Evolutionary conservation across 2,329 filamentous ascomycete species (phyloP).

Genomic region (Cordyceps cateniannulata): DNA sequence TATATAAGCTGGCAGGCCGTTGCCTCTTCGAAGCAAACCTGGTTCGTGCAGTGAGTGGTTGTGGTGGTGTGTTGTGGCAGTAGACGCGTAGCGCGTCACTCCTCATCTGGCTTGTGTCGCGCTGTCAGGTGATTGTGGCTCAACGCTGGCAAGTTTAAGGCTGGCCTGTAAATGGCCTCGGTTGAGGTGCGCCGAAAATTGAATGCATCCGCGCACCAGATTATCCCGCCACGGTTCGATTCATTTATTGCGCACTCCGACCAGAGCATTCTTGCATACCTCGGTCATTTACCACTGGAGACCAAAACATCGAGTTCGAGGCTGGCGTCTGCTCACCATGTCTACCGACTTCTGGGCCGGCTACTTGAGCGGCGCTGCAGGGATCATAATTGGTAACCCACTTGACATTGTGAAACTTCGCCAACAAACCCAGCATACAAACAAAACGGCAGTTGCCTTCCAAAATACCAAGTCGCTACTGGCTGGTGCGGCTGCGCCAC

Average conservation of each 20-base stretch:
- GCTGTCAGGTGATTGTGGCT: neutral
- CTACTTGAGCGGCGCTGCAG: conserved; percentile 77
- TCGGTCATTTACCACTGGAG: neutral
- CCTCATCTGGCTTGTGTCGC: neutral
- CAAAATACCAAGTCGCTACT: conserved; percentile 35
- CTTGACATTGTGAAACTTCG: conserved; percentile 61
- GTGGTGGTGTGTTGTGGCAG: neutral
- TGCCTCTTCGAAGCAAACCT: neutral
- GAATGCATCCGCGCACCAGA: neutral
- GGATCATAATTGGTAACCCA: conserved; percentile 85
- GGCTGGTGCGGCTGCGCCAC: conserved; percentile 72
- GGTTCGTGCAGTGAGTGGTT: neutral
- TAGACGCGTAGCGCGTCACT: neutral
- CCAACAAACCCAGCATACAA: conserved; percentile 54
- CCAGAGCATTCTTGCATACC: neutral
- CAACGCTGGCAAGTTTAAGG: no score
- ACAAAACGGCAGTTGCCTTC: conserved; percentile 21
- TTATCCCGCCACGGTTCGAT: neutral
- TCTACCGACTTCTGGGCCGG: conserved; percentile 91
- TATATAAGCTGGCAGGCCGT: neutral
- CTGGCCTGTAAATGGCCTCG: neutral
- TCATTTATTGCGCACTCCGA: neutral
- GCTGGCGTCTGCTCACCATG: conserved; percentile 41
- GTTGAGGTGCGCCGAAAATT: no score
- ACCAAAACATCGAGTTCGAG: neutral